These are phyloP conservation scores for Starmerella sirachaensis DNA, from an alignment of 805 yeast species.

Conservation along the genomic window DNA sequence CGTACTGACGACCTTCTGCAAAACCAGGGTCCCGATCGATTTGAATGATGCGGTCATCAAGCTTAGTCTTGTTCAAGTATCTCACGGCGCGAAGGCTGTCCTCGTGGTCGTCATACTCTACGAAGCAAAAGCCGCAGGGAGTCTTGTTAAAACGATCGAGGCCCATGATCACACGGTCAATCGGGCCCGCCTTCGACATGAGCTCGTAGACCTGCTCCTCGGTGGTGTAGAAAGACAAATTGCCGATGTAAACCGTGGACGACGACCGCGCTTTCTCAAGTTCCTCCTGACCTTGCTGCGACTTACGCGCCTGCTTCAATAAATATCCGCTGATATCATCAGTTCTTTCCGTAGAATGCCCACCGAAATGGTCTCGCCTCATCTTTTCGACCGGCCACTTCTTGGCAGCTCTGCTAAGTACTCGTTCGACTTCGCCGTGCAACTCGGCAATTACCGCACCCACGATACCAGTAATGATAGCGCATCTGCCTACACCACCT, in stretches of 20 bases:
- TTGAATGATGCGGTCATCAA: conserved; percentile 70
- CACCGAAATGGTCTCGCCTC: conserved; percentile 17
- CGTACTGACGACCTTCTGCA: conserved; percentile 89
- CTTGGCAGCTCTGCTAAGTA: too few species aligned
- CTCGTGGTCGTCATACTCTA: conserved; percentile 53
- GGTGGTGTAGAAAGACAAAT: conserved; percentile 76
- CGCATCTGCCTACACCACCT: too few species aligned
- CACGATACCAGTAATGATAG: too few species aligned
- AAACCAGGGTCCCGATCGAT: conserved; percentile 96
- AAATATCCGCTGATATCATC: conserved; percentile 29
- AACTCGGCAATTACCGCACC: too few species aligned
- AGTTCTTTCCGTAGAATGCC: conserved; percentile 29
- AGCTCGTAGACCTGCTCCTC: conserved; percentile 90
- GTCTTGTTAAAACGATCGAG: conserved; percentile 79
- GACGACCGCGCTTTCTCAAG: conserved; percentile 54
- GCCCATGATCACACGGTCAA: conserved; percentile 83
- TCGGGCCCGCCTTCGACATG: conserved; percentile 62
- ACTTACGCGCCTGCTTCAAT: conserved; percentile 27
- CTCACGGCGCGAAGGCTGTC: conserved; percentile 77
- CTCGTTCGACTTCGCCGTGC: too few species aligned
- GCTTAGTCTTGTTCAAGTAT: conserved; percentile 65
- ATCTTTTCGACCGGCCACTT: too few species aligned
- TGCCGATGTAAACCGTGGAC: conserved; percentile 81
- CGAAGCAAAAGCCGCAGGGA: conserved; percentile 95
- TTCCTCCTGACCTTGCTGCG: conserved; percentile 36